phyloP scores from a whole-genome alignment of 2,329 filamentous ascomycete genomes.

The Rutstroemia sydowiana region DNA sequence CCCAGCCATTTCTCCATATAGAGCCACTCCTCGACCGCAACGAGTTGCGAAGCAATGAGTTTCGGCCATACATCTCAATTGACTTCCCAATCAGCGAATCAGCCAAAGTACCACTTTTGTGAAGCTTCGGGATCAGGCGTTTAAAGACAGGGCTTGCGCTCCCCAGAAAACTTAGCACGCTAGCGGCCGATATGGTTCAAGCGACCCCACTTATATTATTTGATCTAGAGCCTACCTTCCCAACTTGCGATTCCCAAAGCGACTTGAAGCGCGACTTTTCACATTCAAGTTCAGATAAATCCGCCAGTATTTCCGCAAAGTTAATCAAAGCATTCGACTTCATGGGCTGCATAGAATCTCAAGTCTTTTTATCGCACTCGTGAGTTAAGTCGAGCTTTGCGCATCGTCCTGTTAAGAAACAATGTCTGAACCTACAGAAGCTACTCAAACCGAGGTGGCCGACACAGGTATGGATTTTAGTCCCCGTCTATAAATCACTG shows the following conservation, averaged over 20 bases:
- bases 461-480: constrained; percentile 25
- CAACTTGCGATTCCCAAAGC: too few relatives aligned
- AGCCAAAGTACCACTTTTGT: too few relatives aligned
- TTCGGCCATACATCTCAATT: constrained; percentile 11
- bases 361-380: background rate
- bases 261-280: too few relatives aligned
- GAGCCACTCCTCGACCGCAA: constrained; percentile 8
- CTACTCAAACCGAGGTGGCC: constrained; percentile 33
- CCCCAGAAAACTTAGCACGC: too few relatives aligned
- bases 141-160: too few relatives aligned
- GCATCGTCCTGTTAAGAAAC: background rate
- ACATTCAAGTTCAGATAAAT: too few relatives aligned
- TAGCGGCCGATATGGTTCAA: too few relatives aligned
- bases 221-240: too few relatives aligned
- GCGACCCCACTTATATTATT: too few relatives aligned
- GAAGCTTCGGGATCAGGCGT: too few relatives aligned
- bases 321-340: background rate
- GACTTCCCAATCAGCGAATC: background rate
- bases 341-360: background rate
- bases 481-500: background rate
- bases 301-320: too few relatives aligned
- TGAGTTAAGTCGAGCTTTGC: background rate
- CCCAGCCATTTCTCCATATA: constrained; percentile 15
- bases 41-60: constrained; percentile 15
- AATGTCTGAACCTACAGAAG: constrained; percentile 40